Evolutionary conservation across 1,284 basidiomycete genomes (phyloP), one percentile per base, ranked within the genome.

Genomic region (Afroboletus lepidellus): DNA sequence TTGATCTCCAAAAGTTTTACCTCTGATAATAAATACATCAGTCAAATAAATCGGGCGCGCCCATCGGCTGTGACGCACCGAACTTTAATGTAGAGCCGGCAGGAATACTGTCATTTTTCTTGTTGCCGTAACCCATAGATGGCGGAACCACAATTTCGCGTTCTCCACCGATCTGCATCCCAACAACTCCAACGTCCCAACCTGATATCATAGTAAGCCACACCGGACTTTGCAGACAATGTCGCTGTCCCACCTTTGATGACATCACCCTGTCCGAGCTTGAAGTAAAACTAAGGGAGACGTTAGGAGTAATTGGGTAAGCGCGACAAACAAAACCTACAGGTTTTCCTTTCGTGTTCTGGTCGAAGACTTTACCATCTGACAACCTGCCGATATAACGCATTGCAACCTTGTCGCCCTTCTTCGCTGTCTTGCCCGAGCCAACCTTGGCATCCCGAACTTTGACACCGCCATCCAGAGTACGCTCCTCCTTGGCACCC

Each of bases 111-210:
- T 59, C 67, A 24, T 64, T 66, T 47, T 76, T 77, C 58, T 74
- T 75, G 57, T 81, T 83, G 38, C 90, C 90, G 55, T 92, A 92
- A 13, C 67, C 89, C 74, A 89, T 76, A 13, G 74, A 65, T 16
- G 89, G 73, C 30, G 94, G 92, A 55, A 95, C 80, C 44, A 82
- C 85, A 59, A 98, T 77, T 55, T 86, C 74, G 51, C 95, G 85
- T 73, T 98, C 94, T 36, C 93, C 92, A 48, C 92, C 94, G 44
- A 89, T 85, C 61, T 88, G 84, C 94, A 98, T 97, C 45, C 95
- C 96, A 51, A 77, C 84, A 54, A 98, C 79, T 49, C 95, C 95
- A 62, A 92, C 78, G 63, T 97, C 94, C 95, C 94, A 97, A 41
- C 89, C 87, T 87, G 50, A 39, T 51, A 46, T 20, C n/a, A 46